Conservation (phyloP, 306 rosid genomes). For the Inga oerstediana region DNA sequence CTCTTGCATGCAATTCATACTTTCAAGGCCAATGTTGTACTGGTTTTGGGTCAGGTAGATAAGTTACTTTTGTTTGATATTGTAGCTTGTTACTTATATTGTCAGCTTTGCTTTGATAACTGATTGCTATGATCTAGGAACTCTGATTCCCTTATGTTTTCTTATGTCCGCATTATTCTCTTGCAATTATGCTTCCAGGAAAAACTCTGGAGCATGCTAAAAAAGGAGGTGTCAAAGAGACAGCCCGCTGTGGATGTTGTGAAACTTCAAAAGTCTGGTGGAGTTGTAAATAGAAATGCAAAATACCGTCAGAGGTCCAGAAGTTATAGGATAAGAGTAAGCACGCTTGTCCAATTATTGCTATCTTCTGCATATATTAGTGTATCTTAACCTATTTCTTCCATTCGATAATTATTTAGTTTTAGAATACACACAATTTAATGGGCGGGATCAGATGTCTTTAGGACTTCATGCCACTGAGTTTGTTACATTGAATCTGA, state of each 20-base stretch:
- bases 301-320: slow-evolving; percentile 83
- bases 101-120: slow-evolving; percentile 14
- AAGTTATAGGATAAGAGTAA: slow-evolving; percentile 83
- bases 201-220: slow-evolving; percentile 92
- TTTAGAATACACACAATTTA: slow-evolving; percentile 29
- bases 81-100: slow-evolving; percentile 6
- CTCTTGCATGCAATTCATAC: slow-evolving; percentile 88
- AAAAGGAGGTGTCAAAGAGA: slow-evolving; percentile 71
- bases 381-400: not conserved
- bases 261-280: slow-evolving; percentile 96
- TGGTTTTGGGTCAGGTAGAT: slow-evolving; percentile 95
- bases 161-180: slow-evolving; percentile 5
- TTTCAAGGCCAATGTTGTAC: slow-evolving; percentile 78
- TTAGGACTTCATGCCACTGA: not conserved
- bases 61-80: slow-evolving; percentile 8
- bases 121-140: not conserved
- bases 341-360: slow-evolving; percentile 9
- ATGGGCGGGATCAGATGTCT: slow-evolving; percentile 9
- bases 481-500: not conserved
- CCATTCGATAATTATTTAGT: not conserved
- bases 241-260: slow-evolving; percentile 91
- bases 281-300: slow-evolving; percentile 84
- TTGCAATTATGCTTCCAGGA: slow-evolving; percentile 57
- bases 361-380: slow-evolving; percentile 9
- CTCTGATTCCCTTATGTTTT: not conserved